phyloP scores from a whole-genome alignment of 306 rosid species.

The Vigna trinervia region DNA sequence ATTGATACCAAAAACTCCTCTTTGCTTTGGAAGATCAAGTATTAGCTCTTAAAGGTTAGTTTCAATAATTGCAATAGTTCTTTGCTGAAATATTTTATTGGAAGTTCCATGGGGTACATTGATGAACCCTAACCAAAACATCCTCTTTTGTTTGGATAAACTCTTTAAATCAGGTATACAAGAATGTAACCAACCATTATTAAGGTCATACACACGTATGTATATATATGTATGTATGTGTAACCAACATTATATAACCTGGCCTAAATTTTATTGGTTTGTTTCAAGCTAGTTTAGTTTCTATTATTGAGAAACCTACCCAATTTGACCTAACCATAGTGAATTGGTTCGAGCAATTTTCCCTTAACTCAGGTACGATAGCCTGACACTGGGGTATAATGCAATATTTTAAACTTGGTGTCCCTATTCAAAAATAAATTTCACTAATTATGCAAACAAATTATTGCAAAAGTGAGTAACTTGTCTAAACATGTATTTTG shows the following conservation, averaged over 20 bases:
- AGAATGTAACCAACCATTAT: not conserved
- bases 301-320: not conserved
- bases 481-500: not conserved
- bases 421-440: not conserved
- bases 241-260: too few species aligned
- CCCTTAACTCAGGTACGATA: not conserved
- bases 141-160: not conserved
- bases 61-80: conserved; percentile 12
- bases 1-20: conserved; percentile 68
- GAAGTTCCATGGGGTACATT: not conserved
- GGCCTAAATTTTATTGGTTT: too few species aligned
- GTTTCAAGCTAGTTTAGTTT: not conserved
- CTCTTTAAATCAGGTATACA: not conserved
- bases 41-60: conserved; percentile 57
- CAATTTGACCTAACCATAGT: not conserved
- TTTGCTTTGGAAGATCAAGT: conserved; percentile 76
- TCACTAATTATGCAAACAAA: not conserved
- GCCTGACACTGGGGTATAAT: too few species aligned
- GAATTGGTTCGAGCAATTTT: not conserved
- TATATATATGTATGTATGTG: too few species aligned
- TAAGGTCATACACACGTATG: not conserved
- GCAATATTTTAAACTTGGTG: not conserved
- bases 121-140: not conserved
- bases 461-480: not conserved
- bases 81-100: conserved; percentile 3